Base-by-base conservation (phyloP, 495 filamentous ascomycete species). In the Penicillium lividum region DNA sequence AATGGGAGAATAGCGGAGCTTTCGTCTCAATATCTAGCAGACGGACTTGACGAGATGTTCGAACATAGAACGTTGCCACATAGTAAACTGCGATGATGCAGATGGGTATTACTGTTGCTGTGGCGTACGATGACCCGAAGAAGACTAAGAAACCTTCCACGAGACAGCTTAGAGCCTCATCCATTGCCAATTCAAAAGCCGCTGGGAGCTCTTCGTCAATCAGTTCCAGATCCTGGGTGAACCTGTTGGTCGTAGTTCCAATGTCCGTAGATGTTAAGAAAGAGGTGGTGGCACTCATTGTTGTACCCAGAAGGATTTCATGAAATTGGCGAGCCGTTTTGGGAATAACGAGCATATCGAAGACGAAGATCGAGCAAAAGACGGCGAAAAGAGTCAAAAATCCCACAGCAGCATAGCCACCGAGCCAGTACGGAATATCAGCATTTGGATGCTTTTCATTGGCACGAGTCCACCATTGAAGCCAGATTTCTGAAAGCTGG, bases 1-100 rank as follows among this genome's bases (percentile, higher is more conserved):
- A 91, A 44, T 86, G 83, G 50, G 90, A 86, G 64, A 89, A 92
- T 0, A 93, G 80, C 0, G 88, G 89, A 7, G 73, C 69, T 59
- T 82, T 82, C 8, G 74, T 67, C 58, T 86, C 80, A 6, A 84
- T 77, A 53, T 86, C 84, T 3, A 88, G 64, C 0, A 86, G 60
- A 18, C 84, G 77, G 3, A 88, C 53, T 58, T 87, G 85, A 5
- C 81, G 77, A 28, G 70, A 62, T 30, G 65, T 68, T 5, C 77
- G 79, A 0, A 83, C 52, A 28, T 68, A 68, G 45, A 54, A 65
- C 6, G 25, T 55, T 13, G 62, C 62, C n/a, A 68, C 54, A 38
- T 63, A 65, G 29, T 62, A 63, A 6, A 68, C 57, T 15, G 40
- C 57, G 6, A 68, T 30, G n/a, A 58, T 28, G 22, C 60, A 62